Evolutionary conservation across 768 basidiomycete species (phyloP).

Genomic region (Rubroboletus pulcherrimus): DNA sequence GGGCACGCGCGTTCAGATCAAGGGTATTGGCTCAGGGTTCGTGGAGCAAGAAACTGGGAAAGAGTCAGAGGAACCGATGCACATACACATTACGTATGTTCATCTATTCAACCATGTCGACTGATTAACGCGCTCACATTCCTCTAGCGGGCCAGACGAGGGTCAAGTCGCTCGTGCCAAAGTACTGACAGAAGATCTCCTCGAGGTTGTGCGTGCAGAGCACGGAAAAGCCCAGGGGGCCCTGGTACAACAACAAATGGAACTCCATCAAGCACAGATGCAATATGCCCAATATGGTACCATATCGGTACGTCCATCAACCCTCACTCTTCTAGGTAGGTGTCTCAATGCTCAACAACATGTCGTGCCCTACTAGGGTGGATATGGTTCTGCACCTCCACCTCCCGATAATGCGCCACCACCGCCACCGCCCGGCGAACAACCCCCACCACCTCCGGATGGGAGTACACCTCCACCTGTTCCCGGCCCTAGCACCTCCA

Average conservation of each 20-base stretch:
- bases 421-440: slow-evolving; percentile 48
- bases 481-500: slow-evolving; percentile 38
- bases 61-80: slow-evolving; percentile 87
- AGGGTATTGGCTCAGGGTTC: slow-evolving; percentile 92
- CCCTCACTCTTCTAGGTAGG: not conserved
- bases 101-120: slow-evolving; percentile 10
- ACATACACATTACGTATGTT: slow-evolving; percentile 85
- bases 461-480: slow-evolving; percentile 40
- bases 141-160: slow-evolving; percentile 69
- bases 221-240: slow-evolving; percentile 73
- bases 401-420: slow-evolving; percentile 36
- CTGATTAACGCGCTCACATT: slow-evolving; percentile 6
- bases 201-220: slow-evolving; percentile 84
- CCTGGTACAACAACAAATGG: slow-evolving; percentile 77
- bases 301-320: slow-evolving; percentile 43
- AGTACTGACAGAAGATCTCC: slow-evolving; percentile 81
- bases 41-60: slow-evolving; percentile 87
- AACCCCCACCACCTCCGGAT: slow-evolving; percentile 52
- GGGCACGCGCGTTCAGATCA: slow-evolving; percentile 94
- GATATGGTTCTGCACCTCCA: slow-evolving; percentile 35
- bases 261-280: slow-evolving; percentile 77
- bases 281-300: slow-evolving; percentile 74
- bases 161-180: slow-evolving; percentile 84
- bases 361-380: slow-evolving; percentile 28
- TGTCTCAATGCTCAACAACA: not conserved